Base-by-base conservation (phyloP, 352 stramenopile genomes). In the Phytopythium oedochilum region DNA sequence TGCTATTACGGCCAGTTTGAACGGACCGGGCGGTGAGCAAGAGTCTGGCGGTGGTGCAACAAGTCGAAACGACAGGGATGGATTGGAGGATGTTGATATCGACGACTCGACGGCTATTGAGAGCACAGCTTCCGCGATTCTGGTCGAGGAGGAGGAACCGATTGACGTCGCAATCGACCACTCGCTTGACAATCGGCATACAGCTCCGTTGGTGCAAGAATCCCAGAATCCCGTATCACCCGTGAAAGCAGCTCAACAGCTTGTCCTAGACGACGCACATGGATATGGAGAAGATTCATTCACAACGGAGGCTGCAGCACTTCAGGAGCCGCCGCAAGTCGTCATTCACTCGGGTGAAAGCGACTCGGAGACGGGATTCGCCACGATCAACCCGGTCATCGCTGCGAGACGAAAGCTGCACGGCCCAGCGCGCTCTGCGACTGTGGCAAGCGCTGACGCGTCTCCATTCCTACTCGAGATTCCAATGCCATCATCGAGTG, bases 311-410 rank as follows among this genome's bases (percentile, higher is more conserved):
- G 11, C 1, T 47, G 11, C 3, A 11, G 3, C 22, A 25, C 22
- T 32, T 9, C 55, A 43, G 11, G 28, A 28, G 10, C 59, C 64
- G 0, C 77, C 80, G 5, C 73, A 89, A 57, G 75, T 91, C 4
- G 70, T 91, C 34, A 91, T 91, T 45, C 80, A 91, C 52, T 88
- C 80, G 22, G 73, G 73, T 17, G 80, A 90, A 38, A 85, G 69
- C 22, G 78, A 90, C 36, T 73, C 74, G 29, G 70, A 84, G 29
- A 61, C 65, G 17, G 71, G 74, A 17, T 91, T 86, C 39, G 78
- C 72, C 38, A 89, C 70, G 18, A 64, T 89, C 4, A 91, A 91
- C 29, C 80, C 80, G 1, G 64, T 91, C 8, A 78, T 91, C 53
- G 68, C 57, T 1, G 20, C 34, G 18, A 44, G 42, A 22, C 12